These are phyloP conservation scores for Aspergillus pseudotamarii DNA, from an alignment of 2,329 filamentous ascomycete genomes.

Conservation along the genomic window DNA sequence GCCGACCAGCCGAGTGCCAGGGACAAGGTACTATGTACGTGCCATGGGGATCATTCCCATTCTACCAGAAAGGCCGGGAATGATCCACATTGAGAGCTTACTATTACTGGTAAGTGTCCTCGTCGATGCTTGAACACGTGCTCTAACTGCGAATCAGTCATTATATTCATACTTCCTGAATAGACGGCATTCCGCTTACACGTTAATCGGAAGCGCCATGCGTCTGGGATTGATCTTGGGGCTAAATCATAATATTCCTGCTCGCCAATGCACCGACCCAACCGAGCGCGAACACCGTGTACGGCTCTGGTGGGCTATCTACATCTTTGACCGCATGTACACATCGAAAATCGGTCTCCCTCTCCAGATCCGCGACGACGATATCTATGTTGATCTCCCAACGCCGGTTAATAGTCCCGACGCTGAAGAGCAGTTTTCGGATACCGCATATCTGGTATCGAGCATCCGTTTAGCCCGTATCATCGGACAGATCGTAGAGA, in stretches of 20 bases:
- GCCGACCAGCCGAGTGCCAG: slow-evolving; percentile 34
- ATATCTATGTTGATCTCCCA: slow-evolving; percentile 41
- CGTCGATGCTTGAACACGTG: background rate
- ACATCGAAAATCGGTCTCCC: slow-evolving; percentile 51
- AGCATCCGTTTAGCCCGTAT: slow-evolving; percentile 36
- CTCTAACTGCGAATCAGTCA: slow-evolving; percentile 17
- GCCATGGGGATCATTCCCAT: slow-evolving; percentile 42
- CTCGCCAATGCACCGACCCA: slow-evolving; percentile 26
- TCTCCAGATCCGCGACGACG: slow-evolving; percentile 48
- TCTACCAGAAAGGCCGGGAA: slow-evolving; percentile 42
- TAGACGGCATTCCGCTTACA: slow-evolving; percentile 30
- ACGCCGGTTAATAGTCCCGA: slow-evolving; percentile 22
- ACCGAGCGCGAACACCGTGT: slow-evolving; percentile 38
- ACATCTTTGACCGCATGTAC: slow-evolving; percentile 44
- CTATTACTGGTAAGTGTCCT: slow-evolving; percentile 33
- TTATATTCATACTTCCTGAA: slow-evolving; percentile 32
- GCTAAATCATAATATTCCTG: slow-evolving; percentile 41
- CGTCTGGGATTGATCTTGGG: slow-evolving; percentile 44
- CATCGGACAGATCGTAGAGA: slow-evolving; percentile 26
- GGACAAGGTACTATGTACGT: slow-evolving; percentile 41
- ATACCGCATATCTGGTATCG: slow-evolving; percentile 32
- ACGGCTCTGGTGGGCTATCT: slow-evolving; percentile 37
- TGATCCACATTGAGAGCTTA: slow-evolving; percentile 45
- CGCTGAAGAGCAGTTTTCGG: slow-evolving; percentile 33
- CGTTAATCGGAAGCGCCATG: slow-evolving; percentile 38